Evolutionary conservation across 768 basidiomycete species (phyloP).

Genomic region (Sistotremastrum suecicum): DNA sequence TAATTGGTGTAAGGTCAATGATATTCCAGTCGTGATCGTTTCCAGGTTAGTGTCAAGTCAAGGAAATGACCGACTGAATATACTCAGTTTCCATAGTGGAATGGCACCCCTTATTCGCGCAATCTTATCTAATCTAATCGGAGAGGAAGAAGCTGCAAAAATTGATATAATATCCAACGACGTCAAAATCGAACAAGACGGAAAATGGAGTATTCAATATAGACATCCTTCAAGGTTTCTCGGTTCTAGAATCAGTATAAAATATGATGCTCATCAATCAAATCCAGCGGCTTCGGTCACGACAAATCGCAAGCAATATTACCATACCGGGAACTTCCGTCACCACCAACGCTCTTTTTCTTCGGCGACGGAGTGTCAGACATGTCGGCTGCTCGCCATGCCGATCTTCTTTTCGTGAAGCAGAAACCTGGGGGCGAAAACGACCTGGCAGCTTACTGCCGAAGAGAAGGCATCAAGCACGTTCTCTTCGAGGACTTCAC

Average conservation of each 20-base stretch:
- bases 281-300: constrained; percentile 69
- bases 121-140: constrained; percentile 72
- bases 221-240: constrained; percentile 73
- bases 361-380: constrained; percentile 99
- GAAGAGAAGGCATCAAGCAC: constrained; percentile 62
- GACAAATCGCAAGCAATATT: constrained; percentile 94
- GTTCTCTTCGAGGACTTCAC: constrained; percentile 64
- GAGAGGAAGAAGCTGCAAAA: constrained; percentile 50
- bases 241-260: neutral
- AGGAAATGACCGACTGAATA: neutral
- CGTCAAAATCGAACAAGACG: constrained; percentile 47
- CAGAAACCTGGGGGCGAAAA: constrained; percentile 64
- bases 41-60: constrained; percentile 45
- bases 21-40: constrained; percentile 85
- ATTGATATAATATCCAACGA: constrained; percentile 96
- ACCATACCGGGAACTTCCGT: constrained; percentile 60
- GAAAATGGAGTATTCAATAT: constrained; percentile 71
- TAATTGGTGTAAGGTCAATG: constrained; percentile 63
- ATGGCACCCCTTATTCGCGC: constrained; percentile 92
- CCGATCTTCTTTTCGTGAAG: constrained; percentile 94
- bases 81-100: constrained; percentile 33
- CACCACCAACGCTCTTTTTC: constrained; percentile 82
- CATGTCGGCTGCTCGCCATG: constrained; percentile 83
- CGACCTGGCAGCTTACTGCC: constrained; percentile 77
- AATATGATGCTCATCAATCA: neutral